Evolutionary conservation across 345 rosid species (phyloP), one percentile per base, ranked within the genome.

Genomic region (Angophora floribunda): DNA sequence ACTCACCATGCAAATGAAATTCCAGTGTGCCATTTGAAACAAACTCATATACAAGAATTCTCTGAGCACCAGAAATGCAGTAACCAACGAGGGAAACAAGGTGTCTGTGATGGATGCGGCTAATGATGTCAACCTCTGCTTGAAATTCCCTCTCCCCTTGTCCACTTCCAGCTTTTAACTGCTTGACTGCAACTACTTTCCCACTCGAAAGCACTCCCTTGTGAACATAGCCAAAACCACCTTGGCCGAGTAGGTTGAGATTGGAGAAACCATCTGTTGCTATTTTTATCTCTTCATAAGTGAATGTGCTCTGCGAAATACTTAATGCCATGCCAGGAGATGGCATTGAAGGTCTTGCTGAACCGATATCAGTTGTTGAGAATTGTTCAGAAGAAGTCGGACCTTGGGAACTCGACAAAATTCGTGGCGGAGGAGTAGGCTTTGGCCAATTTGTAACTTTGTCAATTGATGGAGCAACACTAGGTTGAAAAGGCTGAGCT

Each of bases 21-120:
- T 93, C 96, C 84, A 94, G 85, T 4, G 95, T 94, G 87, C 92
- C 89, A 75, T 95, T 96, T n/a, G 95, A 92, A 85, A 95, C 95
- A 93, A 94, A 95, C 92, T 96, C 98, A 49, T 95, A 96, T 52
- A 96, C 97, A 91, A 96, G 98, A 90, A 95, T 70, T 89, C 96
- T 94, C 44, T 92, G 92, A 70, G 91, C 90, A 22, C 96, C 94
- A 53, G 91, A 88, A 6, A 91, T 93, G 89, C 98, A 95, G 90
- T 94, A 94, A 86, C 98, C 98, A 86, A 93, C 92, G 14, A 96
- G 91, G 7, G 95, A 93, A 67, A 96, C 98, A 67, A 96, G 94
- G 91, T 95, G 95, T 86, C 92, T 93, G 86, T 96, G 98, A 92
- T 94, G 96, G 45, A 96, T 93, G 41, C 93, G 93, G 86, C 94